Evolutionary conservation across 208 protist genomes (phyloP).

Genomic region (Trypanosoma congolense): DNA sequence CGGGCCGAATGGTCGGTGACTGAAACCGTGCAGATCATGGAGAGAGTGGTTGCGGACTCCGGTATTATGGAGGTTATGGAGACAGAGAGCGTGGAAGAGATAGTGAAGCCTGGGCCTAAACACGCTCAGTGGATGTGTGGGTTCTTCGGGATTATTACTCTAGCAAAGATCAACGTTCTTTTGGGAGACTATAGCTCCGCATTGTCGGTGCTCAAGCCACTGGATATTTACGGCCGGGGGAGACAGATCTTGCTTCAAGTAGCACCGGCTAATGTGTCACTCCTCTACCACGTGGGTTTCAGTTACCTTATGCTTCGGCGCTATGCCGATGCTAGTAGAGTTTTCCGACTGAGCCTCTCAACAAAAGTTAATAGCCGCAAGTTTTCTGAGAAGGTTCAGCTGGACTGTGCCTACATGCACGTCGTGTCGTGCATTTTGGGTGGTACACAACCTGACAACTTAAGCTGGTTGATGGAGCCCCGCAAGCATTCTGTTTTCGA

Average conservation of each 20-base stretch:
- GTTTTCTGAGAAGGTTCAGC: conserved; percentile 82
- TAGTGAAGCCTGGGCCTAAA: conserved; percentile 29
- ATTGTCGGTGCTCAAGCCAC: conserved; percentile 53
- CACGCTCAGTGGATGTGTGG: conserved; percentile 62
- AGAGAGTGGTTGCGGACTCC: conserved; percentile 54
- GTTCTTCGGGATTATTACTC: conserved; percentile 79
- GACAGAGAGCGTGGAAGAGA: conserved; percentile 32
- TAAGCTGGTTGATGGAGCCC: conserved; percentile 55
- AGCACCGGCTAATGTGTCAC: conserved; percentile 65
- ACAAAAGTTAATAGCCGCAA: conserved; percentile 63
- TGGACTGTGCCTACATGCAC: conserved; percentile 79
- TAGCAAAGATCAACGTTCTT: conserved; percentile 77
- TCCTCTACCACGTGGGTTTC: conserved; percentile 86
- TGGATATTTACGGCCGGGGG: conserved; percentile 73
- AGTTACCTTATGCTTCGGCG: conserved; percentile 89
- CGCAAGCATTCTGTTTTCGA: conserved; percentile 61
- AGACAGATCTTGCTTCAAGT: conserved; percentile 56
- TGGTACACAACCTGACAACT: conserved; percentile 68
- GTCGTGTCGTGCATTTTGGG: conserved; percentile 78
- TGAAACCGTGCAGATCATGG: conserved; percentile 53
- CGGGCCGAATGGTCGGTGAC: conserved; percentile 62
- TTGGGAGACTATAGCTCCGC: conserved; percentile 83
- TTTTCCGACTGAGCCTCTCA: conserved; percentile 68
- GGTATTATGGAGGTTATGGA: conserved; percentile 48
- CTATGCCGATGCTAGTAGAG: conserved; percentile 81